Evolutionary conservation across 805 yeast species (phyloP).

Genomic region (Cyberlindnera subsufficiens): DNA sequence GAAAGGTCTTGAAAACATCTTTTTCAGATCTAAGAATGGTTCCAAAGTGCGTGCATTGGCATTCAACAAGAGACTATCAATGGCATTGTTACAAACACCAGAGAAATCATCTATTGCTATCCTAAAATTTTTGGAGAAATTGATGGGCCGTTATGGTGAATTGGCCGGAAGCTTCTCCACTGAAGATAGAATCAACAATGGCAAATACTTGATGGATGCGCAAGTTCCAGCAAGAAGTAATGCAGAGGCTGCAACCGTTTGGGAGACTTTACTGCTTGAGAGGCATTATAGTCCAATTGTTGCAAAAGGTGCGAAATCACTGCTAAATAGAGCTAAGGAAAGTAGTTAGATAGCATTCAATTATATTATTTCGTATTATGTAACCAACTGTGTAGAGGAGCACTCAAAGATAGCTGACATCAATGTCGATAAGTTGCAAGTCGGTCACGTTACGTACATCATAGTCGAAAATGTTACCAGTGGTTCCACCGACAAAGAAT

Average conservation of each 20-base stretch:
- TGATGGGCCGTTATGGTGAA: constrained; percentile 65
- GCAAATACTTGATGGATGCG: constrained; percentile 60
- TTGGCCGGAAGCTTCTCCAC: constrained; percentile 75
- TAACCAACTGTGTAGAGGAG: too few species aligned
- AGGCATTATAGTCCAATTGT: constrained; percentile 82
- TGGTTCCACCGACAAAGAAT: constrained; percentile 27
- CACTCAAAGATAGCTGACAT: neutral
- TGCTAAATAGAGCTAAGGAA: constrained; percentile 20
- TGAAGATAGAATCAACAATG: constrained; percentile 84
- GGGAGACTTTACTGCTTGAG: constrained; percentile 79
- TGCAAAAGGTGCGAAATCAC: constrained; percentile 52
- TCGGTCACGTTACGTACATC: constrained; percentile 1
- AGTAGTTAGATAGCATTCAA: neutral
- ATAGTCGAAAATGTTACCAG: constrained; percentile 5
- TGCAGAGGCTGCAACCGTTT: constrained; percentile 81
- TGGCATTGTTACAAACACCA: constrained; percentile 67
- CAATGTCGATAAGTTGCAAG: constrained; percentile 4
- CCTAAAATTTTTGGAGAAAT: constrained; percentile 70
- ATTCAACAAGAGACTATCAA: constrained; percentile 74
- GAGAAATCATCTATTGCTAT: constrained; percentile 81
- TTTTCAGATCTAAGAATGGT: constrained; percentile 70
- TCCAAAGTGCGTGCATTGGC: constrained; percentile 65
- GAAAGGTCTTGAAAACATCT: constrained; percentile 72
- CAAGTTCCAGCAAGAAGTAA: constrained; percentile 71
- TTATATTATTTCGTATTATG: too few species aligned